Evolutionary conservation across 2,329 filamentous ascomycete genomes (phyloP).

Genomic region (Pseudopyrenochaeta lycopersici): DNA sequence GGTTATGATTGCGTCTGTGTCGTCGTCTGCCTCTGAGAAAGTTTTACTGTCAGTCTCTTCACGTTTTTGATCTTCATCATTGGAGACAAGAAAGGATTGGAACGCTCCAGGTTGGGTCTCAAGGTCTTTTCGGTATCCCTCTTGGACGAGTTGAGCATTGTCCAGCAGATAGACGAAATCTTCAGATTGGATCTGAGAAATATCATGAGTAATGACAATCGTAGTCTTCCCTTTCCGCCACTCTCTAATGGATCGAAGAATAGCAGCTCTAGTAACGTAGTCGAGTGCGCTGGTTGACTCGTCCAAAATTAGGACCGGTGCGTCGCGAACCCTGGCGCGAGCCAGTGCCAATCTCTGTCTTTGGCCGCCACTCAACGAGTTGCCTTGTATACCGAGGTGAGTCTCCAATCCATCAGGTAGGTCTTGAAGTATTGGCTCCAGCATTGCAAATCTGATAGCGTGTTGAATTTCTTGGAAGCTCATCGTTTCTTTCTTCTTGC

Average conservation of each 20-base stretch:
- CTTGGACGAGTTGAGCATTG: conserved; percentile 70
- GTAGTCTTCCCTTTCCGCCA: conserved; percentile 88
- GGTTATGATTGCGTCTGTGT: conserved; percentile 26
- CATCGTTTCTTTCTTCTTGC: conserved; percentile 62
- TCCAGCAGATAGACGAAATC: conserved; percentile 87
- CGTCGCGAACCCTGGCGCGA: conserved; percentile 77
- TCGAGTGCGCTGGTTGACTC: conserved; percentile 90
- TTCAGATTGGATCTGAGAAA: conserved; percentile 73
- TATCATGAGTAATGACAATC: conserved; percentile 91
- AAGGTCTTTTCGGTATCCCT: conserved; percentile 70
- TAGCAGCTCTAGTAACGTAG: conserved; percentile 69
- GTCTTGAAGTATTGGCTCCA: conserved; percentile 71
- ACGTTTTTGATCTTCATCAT: conserved; percentile 11
- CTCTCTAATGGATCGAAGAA: conserved; percentile 77
- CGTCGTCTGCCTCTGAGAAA: conserved; percentile 9
- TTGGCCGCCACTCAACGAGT: conserved; percentile 83
- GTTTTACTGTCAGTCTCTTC: conserved; percentile 4
- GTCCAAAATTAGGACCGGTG: conserved; percentile 84
- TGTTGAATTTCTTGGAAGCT: conserved; percentile 64
- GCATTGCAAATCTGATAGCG: conserved; percentile 72
- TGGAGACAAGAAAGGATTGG: conserved; percentile 41
- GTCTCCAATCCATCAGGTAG: conserved; percentile 79
- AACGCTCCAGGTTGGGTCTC: conserved; percentile 57
- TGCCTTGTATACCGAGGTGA: conserved; percentile 72
- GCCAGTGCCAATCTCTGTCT: conserved; percentile 83